Evolutionary conservation across 2,329 filamentous ascomycete genomes (phyloP).

Genomic region (Cordyceps tenuipes): DNA sequence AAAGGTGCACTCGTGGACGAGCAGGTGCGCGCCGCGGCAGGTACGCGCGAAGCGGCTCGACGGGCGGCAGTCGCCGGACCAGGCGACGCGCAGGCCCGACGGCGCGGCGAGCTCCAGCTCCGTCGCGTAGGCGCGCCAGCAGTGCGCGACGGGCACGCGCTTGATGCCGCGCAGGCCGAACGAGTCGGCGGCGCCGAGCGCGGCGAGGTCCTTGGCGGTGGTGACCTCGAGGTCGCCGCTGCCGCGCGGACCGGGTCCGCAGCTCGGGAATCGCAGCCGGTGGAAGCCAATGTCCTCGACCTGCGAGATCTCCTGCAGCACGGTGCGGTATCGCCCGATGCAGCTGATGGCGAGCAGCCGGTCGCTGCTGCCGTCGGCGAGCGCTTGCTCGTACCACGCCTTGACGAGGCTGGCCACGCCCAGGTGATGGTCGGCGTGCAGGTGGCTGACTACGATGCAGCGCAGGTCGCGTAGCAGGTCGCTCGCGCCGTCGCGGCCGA

Average conservation of each 20-base stretch:
- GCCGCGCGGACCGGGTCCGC: slow-evolving; percentile 9
- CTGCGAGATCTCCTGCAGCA: slow-evolving; percentile 69
- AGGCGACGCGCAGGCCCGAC: slow-evolving; percentile 76
- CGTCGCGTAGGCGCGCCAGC: slow-evolving; percentile 66
- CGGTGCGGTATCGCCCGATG: slow-evolving; percentile 61
- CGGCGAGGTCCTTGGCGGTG: slow-evolving; percentile 28
- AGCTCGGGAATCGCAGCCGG: slow-evolving; percentile 33
- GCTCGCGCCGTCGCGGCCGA: slow-evolving; percentile 53
- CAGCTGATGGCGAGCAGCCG: slow-evolving; percentile 58
- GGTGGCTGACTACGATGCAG: slow-evolving; percentile 85
- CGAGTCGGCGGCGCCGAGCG: slow-evolving; percentile 27
- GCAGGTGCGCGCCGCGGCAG: slow-evolving; percentile 67
- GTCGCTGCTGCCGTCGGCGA: slow-evolving; percentile 24
- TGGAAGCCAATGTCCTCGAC: slow-evolving; percentile 70
- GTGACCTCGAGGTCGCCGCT: slow-evolving; percentile 19
- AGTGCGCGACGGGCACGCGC: slow-evolving; percentile 66
- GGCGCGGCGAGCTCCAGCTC: slow-evolving; percentile 60
- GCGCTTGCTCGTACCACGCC: slow-evolving; percentile 61
- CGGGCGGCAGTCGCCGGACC: slow-evolving; percentile 90
- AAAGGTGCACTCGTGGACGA: slow-evolving; percentile 95
- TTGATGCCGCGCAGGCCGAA: slow-evolving; percentile 60
- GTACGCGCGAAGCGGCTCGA: slow-evolving; percentile 60
- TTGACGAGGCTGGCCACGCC: slow-evolving; percentile 74
- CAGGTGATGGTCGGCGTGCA: slow-evolving; percentile 94
- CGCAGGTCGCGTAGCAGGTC: slow-evolving; percentile 71